Evolutionary conservation across 306 rosid genomes (phyloP), one percentile per base, ranked within the genome.

Genomic region (Fragaria iinumae): DNA sequence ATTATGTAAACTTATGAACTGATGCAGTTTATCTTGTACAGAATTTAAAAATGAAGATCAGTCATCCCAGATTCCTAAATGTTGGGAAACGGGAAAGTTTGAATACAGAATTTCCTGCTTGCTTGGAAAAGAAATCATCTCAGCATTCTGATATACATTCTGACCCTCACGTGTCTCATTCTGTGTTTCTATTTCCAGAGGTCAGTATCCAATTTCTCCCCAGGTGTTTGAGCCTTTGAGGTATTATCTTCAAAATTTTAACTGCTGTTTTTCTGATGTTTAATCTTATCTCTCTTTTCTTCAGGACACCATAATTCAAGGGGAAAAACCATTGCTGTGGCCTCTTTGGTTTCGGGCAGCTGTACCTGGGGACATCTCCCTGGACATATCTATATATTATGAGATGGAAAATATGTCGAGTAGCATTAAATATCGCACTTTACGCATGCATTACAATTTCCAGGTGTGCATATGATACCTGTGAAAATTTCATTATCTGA

Each of bases 341-440:
- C 98, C 99, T 80, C 97, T 96, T 85, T 96, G 98, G 99, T 83
- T 92, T 84, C 86, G 98, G 76, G 98, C 98, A 75, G 98, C 99
- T 77, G 86, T 82, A 85, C 91, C 97, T 43, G 99, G 99, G 82
- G 79, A 91, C 82, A 83, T 89, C 76, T 88, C 93, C 73, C 83
- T 96, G 83, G 80, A 85, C 76, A 75, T 92, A 62, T 84, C 93
- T 87, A 84, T 96, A 87, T 96, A 96, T 84, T 96, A 96, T 77
- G 99, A 96, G 87, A 88, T 91, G 83, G 93, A 68, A 78, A 96
- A 91, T 78, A 71, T 67, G 83, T 87, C 97, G 66, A 83, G 90
- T 73, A 59, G 83, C 83, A 89, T 96, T 83, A 96, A 76, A 87
- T 96, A 82, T 81, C 99, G 99, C 49, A 85, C 89, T 53, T 88